Conservation (phyloP, 176 grass and related monocot species). For the Carex cristatella region DNA sequence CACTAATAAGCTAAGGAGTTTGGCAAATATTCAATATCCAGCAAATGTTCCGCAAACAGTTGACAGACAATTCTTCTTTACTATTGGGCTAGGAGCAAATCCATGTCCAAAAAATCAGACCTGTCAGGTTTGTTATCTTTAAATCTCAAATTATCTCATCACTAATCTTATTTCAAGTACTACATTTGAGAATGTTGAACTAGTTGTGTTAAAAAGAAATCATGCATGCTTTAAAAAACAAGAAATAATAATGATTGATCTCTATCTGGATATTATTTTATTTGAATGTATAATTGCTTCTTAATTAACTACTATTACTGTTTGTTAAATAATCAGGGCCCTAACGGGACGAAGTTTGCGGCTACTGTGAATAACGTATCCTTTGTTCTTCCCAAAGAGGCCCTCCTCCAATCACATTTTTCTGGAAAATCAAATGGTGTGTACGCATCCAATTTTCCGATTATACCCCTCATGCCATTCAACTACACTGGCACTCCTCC, state of each 20-base stretch:
- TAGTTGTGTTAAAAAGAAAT: not conserved
- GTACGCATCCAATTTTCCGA: conserved; percentile 45
- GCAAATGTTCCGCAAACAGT: conserved; percentile 40
- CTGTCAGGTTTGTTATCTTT: conserved; percentile 34
- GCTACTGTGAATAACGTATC: conserved; percentile 73
- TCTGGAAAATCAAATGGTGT: conserved; percentile 35
- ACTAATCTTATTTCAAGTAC: not conserved
- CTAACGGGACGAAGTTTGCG: conserved; percentile 55
- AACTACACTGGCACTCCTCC: conserved; percentile 77
- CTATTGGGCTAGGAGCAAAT: conserved; percentile 64
- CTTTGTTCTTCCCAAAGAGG: conserved; percentile 45
- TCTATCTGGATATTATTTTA: not conserved
- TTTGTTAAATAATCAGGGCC: conserved; percentile 30
- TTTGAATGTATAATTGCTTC: not conserved
- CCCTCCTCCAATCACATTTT: conserved; percentile 61
- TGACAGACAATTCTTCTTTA: conserved; percentile 66
- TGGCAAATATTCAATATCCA: conserved; percentile 59
- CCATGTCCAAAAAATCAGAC: conserved; percentile 59
- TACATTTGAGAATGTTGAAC: not conserved
- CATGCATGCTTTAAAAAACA: not conserved
- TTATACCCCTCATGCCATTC: conserved; percentile 32
- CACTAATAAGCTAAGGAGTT: conserved; percentile 44
- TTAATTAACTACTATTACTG: not conserved
- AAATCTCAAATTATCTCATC: not conserved
- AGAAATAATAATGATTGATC: not conserved